Evolutionary conservation across 768 basidiomycete genomes (phyloP).

Genomic region (Melanogaster broomeanus): DNA sequence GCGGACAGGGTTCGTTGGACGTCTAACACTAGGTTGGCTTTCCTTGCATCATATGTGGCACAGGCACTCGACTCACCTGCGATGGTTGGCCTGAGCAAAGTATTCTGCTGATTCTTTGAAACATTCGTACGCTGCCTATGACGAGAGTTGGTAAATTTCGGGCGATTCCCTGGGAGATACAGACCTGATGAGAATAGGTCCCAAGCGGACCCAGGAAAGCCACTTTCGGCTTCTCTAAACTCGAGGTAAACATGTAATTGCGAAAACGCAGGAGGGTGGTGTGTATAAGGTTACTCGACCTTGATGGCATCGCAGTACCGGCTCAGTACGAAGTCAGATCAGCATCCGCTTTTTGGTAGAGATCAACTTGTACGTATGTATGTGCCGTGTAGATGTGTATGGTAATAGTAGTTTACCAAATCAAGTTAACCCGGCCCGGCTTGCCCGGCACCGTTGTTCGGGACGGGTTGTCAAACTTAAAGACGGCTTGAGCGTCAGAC

Average conservation of each 20-base stretch:
- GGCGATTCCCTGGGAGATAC: conserved; percentile 1
- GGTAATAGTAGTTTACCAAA: not conserved
- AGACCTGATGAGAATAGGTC: conserved; percentile 70
- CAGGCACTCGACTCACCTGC: conserved; percentile 31
- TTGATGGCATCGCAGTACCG: not conserved
- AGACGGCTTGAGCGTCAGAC: conserved; percentile 1
- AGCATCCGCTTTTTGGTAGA: no score
- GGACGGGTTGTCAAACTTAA: not conserved
- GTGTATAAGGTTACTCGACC: conserved; percentile 3
- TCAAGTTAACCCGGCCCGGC: not conserved
- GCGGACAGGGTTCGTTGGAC: conserved; percentile 56
- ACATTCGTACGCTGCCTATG: conserved; percentile 47
- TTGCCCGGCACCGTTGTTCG: not conserved
- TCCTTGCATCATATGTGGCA: not conserved
- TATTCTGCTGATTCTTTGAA: conserved; percentile 51
- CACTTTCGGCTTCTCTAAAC: conserved; percentile 31
- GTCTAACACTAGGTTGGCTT: conserved; percentile 40
- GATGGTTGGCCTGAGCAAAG: conserved; percentile 40
- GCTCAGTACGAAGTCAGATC: not conserved
- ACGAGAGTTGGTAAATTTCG: conserved; percentile 22
- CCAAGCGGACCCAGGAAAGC: conserved; percentile 69
- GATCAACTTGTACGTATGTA: not conserved
- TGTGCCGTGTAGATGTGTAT: no score
- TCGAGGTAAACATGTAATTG: conserved; percentile 6
- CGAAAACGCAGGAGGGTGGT: conserved; percentile 8